Conservation (phyloP, 495 filamentous ascomycete genomes). For the Aspergillus asperescens region DNA sequence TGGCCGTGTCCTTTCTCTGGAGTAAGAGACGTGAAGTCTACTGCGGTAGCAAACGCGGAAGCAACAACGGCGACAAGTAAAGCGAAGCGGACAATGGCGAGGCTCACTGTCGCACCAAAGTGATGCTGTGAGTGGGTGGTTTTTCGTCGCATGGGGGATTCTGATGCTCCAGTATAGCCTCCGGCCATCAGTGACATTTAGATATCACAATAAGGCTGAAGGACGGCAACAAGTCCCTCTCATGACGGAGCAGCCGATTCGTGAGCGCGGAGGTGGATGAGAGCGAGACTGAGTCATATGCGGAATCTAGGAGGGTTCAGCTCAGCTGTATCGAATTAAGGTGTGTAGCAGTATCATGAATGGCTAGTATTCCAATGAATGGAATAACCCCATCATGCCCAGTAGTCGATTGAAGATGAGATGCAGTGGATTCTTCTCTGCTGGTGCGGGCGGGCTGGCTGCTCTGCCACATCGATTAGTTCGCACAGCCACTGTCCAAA, state of each 20-base stretch:
- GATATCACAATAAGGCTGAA: background rate
- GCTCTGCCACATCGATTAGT: background rate
- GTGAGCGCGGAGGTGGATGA: constrained; percentile 3
- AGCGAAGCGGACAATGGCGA: constrained; percentile 49
- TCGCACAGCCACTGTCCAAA: constrained; percentile 4
- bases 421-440: background rate
- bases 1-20: constrained; percentile 42
- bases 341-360: background rate
- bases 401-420: background rate
- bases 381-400: background rate
- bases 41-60: constrained; percentile 52
- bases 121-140: constrained; percentile 63
- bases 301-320: background rate
- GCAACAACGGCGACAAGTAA: constrained; percentile 52
- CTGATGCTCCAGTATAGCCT: background rate
- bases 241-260: constrained; percentile 15
- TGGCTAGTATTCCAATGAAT: background rate
- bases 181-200: background rate
- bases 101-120: constrained; percentile 58
- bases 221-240: background rate
- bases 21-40: constrained; percentile 39
- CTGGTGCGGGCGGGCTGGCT: background rate
- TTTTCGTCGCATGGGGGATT: constrained; percentile 51
- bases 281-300: constrained; percentile 7
- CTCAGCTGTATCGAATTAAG: background rate